Evolutionary conservation across 169 alveolate genomes (phyloP).

Genomic region (Cryptosporidium viatorum): DNA sequence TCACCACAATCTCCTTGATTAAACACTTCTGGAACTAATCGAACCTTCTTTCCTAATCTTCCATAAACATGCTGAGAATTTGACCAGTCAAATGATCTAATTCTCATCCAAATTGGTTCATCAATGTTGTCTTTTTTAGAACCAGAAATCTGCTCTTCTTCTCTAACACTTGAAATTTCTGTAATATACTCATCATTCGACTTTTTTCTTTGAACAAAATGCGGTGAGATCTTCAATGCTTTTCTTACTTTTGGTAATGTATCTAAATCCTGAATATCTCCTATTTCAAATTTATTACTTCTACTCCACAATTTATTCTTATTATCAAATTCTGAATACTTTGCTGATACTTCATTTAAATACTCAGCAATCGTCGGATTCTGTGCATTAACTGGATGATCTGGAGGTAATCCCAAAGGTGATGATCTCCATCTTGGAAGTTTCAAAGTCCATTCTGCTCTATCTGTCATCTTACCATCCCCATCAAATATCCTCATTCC

Average conservation of each 20-base stretch:
- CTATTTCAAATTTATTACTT: neutral
- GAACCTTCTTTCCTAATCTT: constrained; percentile 40
- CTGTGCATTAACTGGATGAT: constrained; percentile 64
- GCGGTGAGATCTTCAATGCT: constrained; percentile 33
- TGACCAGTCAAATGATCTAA: constrained; percentile 57
- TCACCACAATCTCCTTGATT: constrained; percentile 68
- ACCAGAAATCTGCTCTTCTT: neutral
- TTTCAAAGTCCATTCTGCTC: constrained; percentile 56
- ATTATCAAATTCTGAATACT: constrained; percentile 26
- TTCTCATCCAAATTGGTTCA: constrained; percentile 54
- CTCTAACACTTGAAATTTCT: constrained; percentile 48
- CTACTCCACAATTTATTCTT: constrained; percentile 40
- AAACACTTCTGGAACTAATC: constrained; percentile 22
- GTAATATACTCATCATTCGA: constrained; percentile 16
- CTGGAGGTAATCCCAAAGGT: constrained; percentile 71
- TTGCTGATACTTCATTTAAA: constrained; percentile 20
- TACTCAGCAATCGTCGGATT: constrained; percentile 68
- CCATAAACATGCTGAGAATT: constrained; percentile 69
- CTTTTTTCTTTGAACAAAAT: constrained; percentile 36
- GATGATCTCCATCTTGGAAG: constrained; percentile 75
- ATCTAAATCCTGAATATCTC: neutral
- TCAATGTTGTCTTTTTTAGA: neutral
- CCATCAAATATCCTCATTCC: constrained; percentile 70
- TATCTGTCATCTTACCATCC: constrained; percentile 54
- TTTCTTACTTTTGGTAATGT: constrained; percentile 24